These are phyloP conservation scores for Myxozyma monticola DNA, from an alignment of 805 yeast genomes.

Conservation along the genomic window DNA sequence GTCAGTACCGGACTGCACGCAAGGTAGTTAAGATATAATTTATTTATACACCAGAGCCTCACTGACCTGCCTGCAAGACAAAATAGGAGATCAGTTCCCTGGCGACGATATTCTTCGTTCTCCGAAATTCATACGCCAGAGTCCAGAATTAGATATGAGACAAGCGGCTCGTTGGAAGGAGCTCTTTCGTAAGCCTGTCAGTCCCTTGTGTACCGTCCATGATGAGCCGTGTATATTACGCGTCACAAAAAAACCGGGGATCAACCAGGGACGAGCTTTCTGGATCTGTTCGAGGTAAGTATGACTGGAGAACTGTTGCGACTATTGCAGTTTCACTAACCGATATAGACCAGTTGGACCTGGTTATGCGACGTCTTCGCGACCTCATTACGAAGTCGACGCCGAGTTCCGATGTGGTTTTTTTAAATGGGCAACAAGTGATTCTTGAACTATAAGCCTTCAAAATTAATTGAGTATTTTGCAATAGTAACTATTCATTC, in stretches of 20 bases:
- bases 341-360: slow-evolving; percentile 22
- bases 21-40: too few relatives aligned
- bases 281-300: slow-evolving; percentile 41
- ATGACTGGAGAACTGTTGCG: neutral
- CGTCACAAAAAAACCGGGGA: slow-evolving; percentile 38
- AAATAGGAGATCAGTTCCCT: too few relatives aligned
- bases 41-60: too few relatives aligned
- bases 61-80: too few relatives aligned
- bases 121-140: too few relatives aligned
- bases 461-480: too few relatives aligned
- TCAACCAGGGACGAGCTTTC: slow-evolving; percentile 42
- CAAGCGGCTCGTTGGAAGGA: slow-evolving; percentile 20
- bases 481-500: too few relatives aligned
- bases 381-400: slow-evolving; percentile 14
- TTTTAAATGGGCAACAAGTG: slow-evolving; percentile 40
- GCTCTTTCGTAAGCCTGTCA: slow-evolving; percentile 30
- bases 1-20: too few relatives aligned
- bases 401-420: slow-evolving; percentile 37
- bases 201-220: slow-evolving; percentile 39
- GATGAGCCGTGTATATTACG: slow-evolving; percentile 39
- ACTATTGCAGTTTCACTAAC: neutral
- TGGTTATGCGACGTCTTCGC: slow-evolving; percentile 15
- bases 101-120: too few relatives aligned
- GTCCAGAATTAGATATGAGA: too few relatives aligned
- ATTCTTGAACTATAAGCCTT: too few relatives aligned